Percentiles rank a stretch among this genome's conserved stretches.
Conservation (phyloP, 2,329 filamentous ascomycete genomes). For the Onygenales sp. region DNA sequence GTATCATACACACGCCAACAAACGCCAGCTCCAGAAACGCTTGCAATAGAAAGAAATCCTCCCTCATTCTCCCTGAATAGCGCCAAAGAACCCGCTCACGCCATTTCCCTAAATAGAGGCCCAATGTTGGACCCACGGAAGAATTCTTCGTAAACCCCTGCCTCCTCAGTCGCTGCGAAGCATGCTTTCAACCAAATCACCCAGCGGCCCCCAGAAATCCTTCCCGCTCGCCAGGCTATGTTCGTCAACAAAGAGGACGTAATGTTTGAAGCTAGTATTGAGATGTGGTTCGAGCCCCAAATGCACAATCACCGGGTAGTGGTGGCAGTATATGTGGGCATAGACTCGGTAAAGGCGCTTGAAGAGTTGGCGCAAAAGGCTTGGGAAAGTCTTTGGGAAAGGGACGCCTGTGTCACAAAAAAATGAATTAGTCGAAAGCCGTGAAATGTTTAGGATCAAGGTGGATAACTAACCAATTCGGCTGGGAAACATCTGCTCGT, state of each 20-base stretch:
- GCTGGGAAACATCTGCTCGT: slow-evolving; percentile 89
- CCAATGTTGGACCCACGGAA: neutral
- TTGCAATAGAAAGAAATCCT: neutral
- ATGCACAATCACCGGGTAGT: slow-evolving; percentile 93
- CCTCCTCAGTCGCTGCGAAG: slow-evolving; percentile 67
- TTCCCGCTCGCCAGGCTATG: slow-evolving; percentile 84
- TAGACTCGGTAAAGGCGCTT: slow-evolving; percentile 98
- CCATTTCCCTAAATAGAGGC: neutral
- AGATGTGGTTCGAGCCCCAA: slow-evolving; percentile 92
- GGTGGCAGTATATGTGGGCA: slow-evolving; percentile 98
- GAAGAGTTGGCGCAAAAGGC: slow-evolving; percentile 89
- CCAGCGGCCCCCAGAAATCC: slow-evolving; percentile 94
- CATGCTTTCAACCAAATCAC: slow-evolving; percentile 97
- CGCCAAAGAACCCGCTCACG: neutral
- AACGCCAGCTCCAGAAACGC: neutral
- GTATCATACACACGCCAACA: neutral
- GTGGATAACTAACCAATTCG: slow-evolving; percentile 58
- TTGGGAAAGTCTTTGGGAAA: slow-evolving; percentile 86
- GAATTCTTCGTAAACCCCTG: neutral
- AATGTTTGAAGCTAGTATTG: slow-evolving; percentile 99
- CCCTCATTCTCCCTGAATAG: neutral
- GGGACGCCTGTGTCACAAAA: slow-evolving; percentile 56
- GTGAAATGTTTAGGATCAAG: neutral
- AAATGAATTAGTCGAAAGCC: neutral
- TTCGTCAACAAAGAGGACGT: slow-evolving; percentile 97